Base-by-base conservation (phyloP, 805 yeast species). In the Geotrichum ghanense region DNA sequence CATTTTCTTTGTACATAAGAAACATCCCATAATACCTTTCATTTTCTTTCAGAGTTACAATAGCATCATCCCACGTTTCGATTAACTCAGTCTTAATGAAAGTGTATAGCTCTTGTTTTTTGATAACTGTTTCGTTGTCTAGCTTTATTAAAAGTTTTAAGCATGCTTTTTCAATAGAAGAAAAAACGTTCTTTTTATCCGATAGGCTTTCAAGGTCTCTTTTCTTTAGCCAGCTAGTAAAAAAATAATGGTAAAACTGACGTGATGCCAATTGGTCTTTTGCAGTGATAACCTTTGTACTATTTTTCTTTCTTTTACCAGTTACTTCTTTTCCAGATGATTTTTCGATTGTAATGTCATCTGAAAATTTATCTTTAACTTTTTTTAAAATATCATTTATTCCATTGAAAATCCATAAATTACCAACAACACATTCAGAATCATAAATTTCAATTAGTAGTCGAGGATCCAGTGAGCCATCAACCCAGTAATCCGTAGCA, bases 391-490 rank as follows among this genome's bases (percentile, higher is more conserved):
- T 22, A 6, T 44, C 41, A 16, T 25, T 40, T 12, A 62, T 56
- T 3, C 71, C 71, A 1, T 61, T 55, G 42, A 48, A 61, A 1
- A 60, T 19, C 63, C 62, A 60, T 7, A 51, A 54, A 35, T 48
- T 43, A 10, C 58, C 59, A 23, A 50, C 45, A 6, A 63, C 53
- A 16, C 53, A 55, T 3, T 53, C 50, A 39, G 54, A 61, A 5
- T 65, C 51, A 44, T 54, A 57, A 24, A 62, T 48, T 17, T 20
- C 14, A n/a, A 39, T 24, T 4, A 68, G 52, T 17, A 64, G 51
- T 23, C 65, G 53, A 3, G 65, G 66, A 43, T 66, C 70, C 5
- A 63, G 50, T 3, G 53, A 52, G 3, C 67, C 69, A 46, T 62
- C 59, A 1, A 60, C 54, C 67, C 71, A 69, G 20, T 60, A 56